These are phyloP conservation scores for Pyrenochaeta sp. DNA, from an alignment of 2,329 filamentous ascomycete species.

Conservation along the genomic window DNA sequence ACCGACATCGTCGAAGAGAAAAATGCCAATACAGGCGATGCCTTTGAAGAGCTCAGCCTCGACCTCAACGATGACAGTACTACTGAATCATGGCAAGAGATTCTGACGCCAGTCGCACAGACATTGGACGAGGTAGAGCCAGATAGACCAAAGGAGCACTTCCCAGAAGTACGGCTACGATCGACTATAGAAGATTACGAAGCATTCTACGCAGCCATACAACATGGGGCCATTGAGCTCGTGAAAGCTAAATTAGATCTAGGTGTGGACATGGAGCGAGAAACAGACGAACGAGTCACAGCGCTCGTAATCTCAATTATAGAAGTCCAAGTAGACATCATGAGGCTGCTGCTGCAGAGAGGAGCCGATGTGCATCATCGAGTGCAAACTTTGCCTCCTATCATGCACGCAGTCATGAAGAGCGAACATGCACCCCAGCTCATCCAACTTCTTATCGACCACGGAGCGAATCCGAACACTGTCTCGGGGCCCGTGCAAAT, in stretches of 20 bases:
- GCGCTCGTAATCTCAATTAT: conserved; percentile 24
- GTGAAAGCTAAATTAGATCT: conserved; percentile 12
- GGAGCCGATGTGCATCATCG: conserved; percentile 21
- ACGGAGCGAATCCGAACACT: conserved; percentile 21
- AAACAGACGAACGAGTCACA: conserved; percentile 14
- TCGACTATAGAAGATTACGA: not conserved
- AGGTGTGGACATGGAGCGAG: conserved; percentile 16
- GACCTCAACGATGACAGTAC: not conserved
- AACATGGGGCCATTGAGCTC: conserved; percentile 11
- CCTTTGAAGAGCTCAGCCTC: not conserved
- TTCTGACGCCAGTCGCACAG: not conserved
- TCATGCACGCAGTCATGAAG: conserved; percentile 21
- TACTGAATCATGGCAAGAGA: not conserved
- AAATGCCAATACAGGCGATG: not conserved
- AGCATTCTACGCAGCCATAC: conserved; percentile 16
- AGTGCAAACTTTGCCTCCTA: conserved; percentile 7
- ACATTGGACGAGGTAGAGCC: not conserved
- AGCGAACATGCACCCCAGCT: conserved; percentile 11
- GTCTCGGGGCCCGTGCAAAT: conserved; percentile 14
- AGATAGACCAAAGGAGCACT: not conserved
- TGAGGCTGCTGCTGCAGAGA: conserved; percentile 21
- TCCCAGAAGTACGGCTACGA: not conserved
- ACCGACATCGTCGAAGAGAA: conserved; percentile 5
- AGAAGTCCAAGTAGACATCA: conserved; percentile 14
- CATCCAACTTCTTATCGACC: conserved; percentile 26